Base-by-base conservation (phyloP, 768 basidiomycete species). In the Russula vinacea region DNA sequence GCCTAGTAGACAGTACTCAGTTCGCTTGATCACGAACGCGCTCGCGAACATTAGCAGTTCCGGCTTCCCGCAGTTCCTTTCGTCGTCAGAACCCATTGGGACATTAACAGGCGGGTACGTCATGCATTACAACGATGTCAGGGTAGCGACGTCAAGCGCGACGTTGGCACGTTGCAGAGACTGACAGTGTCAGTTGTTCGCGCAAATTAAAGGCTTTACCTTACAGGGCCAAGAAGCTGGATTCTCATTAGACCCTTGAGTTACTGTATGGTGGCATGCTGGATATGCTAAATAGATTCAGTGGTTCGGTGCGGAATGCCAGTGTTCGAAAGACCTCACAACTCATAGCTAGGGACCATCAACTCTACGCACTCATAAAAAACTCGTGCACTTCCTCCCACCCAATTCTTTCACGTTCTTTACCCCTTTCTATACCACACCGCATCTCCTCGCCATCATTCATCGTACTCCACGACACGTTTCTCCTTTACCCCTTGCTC, bases 391-490 rank as follows among this genome's bases (percentile, higher is more conserved):
- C 87, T 55, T 84, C 84, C 56, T 79, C 75, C 90, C 90, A 92
- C 1, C 67, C 72, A 84, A 92, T 88, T 59, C 91, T 77, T 76
- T 92, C 90, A 56, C 88, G 79, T 73, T 90, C 89, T 73, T 92
- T 92, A 0, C 84, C 85, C 22, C 75, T 58, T 35, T 61, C 71
- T 66, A 76, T 74, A 0, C 92, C 93, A 53, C 83, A 75, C 58
- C 79, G 77, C 44, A 81, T 71, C 76, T 97, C 95, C 71, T 88
- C 90, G 32, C 73, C 78, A 71, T 94, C 94, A 98, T 64, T 88
- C 85, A 29, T 75, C 74, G 71, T 94, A 92, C 53, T 80, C 78
- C 1, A 84, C 83, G 3, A 93, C 81, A 9, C 71, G 49, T 17
- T 77, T 77, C 33, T 72, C 77, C 70, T 65, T 67, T 56, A 81